Percentiles rank a stretch among this genome's conserved stretches.
phyloP scores from a whole-genome alignment of 257 asterid species.

The Capsicum baccatum region DNA sequence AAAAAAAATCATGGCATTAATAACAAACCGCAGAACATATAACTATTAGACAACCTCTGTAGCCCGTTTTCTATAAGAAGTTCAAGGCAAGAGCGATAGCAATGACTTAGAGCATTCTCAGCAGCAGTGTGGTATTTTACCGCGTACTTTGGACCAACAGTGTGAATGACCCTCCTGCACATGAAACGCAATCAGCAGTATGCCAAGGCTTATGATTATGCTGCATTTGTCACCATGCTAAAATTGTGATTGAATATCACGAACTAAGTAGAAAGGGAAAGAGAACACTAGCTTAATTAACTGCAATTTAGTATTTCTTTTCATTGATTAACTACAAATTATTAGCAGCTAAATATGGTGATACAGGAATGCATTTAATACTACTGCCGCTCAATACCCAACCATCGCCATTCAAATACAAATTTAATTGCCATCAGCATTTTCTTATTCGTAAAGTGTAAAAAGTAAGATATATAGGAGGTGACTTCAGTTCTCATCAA shows the following conservation, averaged over 20 bases:
- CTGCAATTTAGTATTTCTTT: neutral
- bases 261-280: neutral
- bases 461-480: neutral
- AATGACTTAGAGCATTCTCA: constrained; percentile 96
- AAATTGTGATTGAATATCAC: constrained; percentile 10
- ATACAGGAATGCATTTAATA: neutral
- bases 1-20: constrained; percentile 17
- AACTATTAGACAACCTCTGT: constrained; percentile 56
- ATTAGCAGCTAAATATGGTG: neutral
- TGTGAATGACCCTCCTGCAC: constrained; percentile 95
- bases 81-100: constrained; percentile 69
- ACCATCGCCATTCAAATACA: neutral
- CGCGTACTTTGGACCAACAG: constrained; percentile 99
- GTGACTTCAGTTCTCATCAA: neutral
- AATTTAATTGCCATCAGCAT: neutral
- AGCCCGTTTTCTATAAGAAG: constrained; percentile 62
- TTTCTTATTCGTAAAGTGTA: neutral
- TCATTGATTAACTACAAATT: neutral
- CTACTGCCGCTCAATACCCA: neutral
- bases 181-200: constrained; percentile 29
- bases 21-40: constrained; percentile 26
- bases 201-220: constrained; percentile 18
- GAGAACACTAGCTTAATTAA: neutral
- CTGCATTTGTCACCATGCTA: constrained; percentile 10
- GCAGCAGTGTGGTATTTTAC: constrained; percentile 98